phyloP scores from a whole-genome alignment of 148 eudicot genomes.

The Dianthus caryophyllus region DNA sequence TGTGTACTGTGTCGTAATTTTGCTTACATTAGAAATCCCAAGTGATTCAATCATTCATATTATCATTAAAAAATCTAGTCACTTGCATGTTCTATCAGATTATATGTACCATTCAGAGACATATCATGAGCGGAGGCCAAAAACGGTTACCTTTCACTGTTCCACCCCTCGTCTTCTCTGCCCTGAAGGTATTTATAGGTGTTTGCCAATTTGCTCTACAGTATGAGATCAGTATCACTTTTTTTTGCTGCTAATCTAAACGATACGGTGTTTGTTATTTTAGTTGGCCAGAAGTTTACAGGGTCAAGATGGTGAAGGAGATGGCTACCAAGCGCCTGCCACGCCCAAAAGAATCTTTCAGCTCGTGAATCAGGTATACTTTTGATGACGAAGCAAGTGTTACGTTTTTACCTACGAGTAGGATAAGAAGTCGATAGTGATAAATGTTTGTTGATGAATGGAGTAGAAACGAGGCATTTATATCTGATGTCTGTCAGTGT shows the following conservation, averaged over 20 bases:
- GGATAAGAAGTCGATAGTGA: not conserved
- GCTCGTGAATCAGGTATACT: conserved; percentile 70
- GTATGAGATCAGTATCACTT: not conserved
- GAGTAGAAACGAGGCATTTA: not conserved
- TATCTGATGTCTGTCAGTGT: not conserved
- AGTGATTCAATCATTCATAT: not conserved
- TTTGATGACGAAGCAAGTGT: not conserved
- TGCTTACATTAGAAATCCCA: not conserved
- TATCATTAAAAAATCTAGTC: not conserved
- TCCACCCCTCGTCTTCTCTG: conserved; percentile 83
- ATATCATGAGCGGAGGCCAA: conserved; percentile 86
- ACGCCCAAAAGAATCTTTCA: conserved; percentile 90
- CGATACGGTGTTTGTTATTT: conserved; percentile 8
- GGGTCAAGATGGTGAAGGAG: conserved; percentile 82
- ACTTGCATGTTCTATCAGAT: conserved; percentile 46
- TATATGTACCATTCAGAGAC: conserved; percentile 71
- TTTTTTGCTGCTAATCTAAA: not conserved
- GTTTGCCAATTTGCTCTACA: not conserved
- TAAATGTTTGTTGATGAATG: not conserved
- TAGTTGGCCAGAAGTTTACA: conserved; percentile 83
- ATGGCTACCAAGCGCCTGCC: conserved; percentile 81
- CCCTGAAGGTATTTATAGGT: conserved; percentile 59
- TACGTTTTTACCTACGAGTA: not conserved
- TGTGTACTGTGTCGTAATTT: conserved; percentile 5
- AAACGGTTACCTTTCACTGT: conserved; percentile 84